Percentiles rank a stretch among this genome's conserved stretches.
Evolutionary conservation across 2,329 filamentous ascomycete species (phyloP).

Genomic region (Paecilomyces formosus): DNA sequence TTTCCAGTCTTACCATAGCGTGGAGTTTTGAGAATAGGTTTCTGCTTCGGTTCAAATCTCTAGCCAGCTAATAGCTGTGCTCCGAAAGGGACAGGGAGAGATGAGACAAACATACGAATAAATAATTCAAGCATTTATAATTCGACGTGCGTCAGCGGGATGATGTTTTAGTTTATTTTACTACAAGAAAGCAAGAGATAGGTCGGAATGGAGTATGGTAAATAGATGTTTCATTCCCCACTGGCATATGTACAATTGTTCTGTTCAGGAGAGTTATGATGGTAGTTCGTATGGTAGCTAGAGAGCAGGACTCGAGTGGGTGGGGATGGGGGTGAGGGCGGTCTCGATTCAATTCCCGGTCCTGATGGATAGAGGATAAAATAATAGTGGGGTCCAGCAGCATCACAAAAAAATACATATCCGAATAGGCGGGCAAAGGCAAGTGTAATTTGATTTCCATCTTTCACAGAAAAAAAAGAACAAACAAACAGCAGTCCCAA

Average conservation of each 20-base stretch:
- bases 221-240: background rate
- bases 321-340: too few species aligned
- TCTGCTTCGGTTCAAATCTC: too few species aligned
- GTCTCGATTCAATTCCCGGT: background rate
- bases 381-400: background rate
- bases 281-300: background rate
- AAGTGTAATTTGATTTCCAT: background rate
- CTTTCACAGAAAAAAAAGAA: background rate
- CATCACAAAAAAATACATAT: background rate
- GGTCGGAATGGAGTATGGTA: background rate
- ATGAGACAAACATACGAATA: too few species aligned
- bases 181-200: background rate
- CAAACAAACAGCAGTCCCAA: background rate
- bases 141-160: too few species aligned
- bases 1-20: background rate
- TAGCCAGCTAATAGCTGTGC: too few species aligned
- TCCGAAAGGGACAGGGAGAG: too few species aligned
- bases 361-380: background rate
- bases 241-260: background rate
- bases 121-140: too few species aligned
- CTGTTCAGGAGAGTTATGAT: background rate
- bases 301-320: too few species aligned
- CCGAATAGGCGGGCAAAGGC: background rate
- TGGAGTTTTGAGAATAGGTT: background rate
- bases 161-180: too few species aligned